phyloP scores from a whole-genome alignment of 305 asterid species.

The Salvia sclarea region DNA sequence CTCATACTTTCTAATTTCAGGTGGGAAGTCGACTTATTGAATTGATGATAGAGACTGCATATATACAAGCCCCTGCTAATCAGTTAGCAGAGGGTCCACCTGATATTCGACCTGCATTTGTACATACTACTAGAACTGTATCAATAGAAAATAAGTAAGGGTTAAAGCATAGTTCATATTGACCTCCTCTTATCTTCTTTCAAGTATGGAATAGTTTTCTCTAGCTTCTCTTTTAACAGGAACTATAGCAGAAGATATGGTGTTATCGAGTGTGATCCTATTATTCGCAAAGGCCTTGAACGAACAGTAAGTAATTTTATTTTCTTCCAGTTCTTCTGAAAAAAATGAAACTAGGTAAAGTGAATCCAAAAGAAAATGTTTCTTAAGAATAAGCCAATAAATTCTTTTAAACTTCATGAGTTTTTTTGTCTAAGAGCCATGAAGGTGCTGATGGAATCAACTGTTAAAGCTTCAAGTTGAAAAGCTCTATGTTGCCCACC shows the following conservation, averaged over 20 bases:
- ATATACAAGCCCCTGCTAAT: conserved; percentile 71
- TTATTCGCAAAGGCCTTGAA: conserved; percentile 84
- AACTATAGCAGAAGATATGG: conserved; percentile 74
- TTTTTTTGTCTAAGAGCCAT: conserved; percentile 22
- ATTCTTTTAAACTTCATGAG: conserved; percentile 23
- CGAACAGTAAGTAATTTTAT: conserved; percentile 59
- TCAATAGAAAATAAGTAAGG: conserved; percentile 56
- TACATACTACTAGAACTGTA: conserved; percentile 61
- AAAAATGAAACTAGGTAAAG: conserved; percentile 9
- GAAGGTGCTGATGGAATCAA: conserved; percentile 20
- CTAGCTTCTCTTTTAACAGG: conserved; percentile 47
- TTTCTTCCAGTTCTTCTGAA: conserved; percentile 12
- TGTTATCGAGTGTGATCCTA: conserved; percentile 81
- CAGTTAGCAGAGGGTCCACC: conserved; percentile 70
- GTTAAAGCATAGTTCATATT: conserved; percentile 18
- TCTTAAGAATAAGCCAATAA: conserved; percentile 24
- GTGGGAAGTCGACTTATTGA: conserved; percentile 90
- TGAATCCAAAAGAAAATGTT: conserved; percentile 18
- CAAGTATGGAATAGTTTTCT: conserved; percentile 33
- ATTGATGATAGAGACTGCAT: conserved; percentile 80
- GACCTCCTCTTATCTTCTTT: conserved; percentile 19
- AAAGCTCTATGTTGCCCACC: neutral
- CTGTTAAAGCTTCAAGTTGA: conserved; percentile 13
- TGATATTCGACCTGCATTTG: conserved; percentile 92
- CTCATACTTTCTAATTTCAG: conserved; percentile 46